phyloP scores from a whole-genome alignment of 2,329 filamentous ascomycete genomes.

The Epichloe amarillans region DNA sequence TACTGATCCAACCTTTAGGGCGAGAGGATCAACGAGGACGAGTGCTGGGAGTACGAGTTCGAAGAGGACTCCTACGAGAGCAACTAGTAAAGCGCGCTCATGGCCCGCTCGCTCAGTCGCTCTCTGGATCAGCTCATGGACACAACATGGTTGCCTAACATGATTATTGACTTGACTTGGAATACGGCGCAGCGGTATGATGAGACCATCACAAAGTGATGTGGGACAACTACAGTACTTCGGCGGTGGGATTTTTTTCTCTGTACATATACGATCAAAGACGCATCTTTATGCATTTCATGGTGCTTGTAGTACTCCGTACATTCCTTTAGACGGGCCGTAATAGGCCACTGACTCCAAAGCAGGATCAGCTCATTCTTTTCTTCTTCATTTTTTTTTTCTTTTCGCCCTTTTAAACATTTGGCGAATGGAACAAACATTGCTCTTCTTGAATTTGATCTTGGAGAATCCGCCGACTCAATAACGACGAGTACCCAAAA shows the following conservation, averaged over 20 bases:
- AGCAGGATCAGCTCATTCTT: neutral
- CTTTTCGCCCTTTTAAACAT: neutral
- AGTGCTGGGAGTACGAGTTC: slow-evolving; percentile 3
- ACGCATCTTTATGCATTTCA: neutral
- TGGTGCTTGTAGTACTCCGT: neutral
- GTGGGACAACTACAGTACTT: too few species aligned
- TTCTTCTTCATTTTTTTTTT: neutral
- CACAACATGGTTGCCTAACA: neutral
- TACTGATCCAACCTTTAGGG: neutral
- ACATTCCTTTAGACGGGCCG: neutral
- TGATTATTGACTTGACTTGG: neutral
- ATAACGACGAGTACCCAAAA: too few species aligned
- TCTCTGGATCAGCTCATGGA: neutral
- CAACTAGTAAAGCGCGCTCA: too few species aligned
- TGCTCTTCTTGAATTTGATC: too few species aligned
- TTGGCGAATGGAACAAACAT: too few species aligned
- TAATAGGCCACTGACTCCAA: neutral
- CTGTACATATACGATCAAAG: neutral
- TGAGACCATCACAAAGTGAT: too few species aligned
- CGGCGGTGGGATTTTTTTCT: neutral
- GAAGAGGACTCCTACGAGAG: too few species aligned
- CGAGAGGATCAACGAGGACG: neutral
- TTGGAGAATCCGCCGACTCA: too few species aligned
- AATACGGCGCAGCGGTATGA: neutral
- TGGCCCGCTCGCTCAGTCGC: neutral